Base-by-base conservation (phyloP, 331 rosid species). In the Cydonia oblonga region DNA sequence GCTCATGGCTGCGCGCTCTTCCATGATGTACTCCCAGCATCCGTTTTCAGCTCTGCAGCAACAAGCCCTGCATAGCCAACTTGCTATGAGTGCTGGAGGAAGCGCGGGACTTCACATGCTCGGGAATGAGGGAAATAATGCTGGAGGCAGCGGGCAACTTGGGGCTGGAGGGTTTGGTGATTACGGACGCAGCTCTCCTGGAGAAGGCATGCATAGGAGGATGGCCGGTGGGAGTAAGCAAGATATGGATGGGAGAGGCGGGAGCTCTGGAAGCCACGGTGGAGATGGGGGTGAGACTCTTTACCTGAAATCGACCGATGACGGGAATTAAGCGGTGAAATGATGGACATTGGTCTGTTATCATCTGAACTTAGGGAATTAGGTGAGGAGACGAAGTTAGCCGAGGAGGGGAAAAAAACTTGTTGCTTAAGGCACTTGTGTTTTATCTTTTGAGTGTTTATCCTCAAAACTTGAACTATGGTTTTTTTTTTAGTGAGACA, bases 1-100 rank as follows among this genome's bases (percentile, higher is more conserved):
- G 0, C 96, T 95, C 30, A 88, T 95, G 96, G 96, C 92, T 3
- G 96, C 93, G 0, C 87, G 99, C 6, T 91, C 97, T 30, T 85
- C 96, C 72, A 89, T 91, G 83, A 9, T 95, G 88, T 95, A 91
- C 75, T 20, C 79, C 5, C 98, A 90, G 76, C 97, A 93, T 81
- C 90, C 91, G 11, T 89, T 64, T 74, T 63, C 97, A 0, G 83
- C 93, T 35, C 84, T 91, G 67, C 89, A 90, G 68, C 97, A 93
- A 76, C 98, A 92, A 81, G 85, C 84, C 28, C 75, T 89, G 79
- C 92, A 88, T 28, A 66, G 85, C 70, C 96, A 87, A 52, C 90
- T 92, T 1, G 93, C 92, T 1, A 84, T 90, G 90, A 83, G 80
- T 67, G 86, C 86, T 0, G 74, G 87, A 42, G 95, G 87, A 29